phyloP scores from a whole-genome alignment of 257 asterid species.

The Forsythia viridissima region DNA sequence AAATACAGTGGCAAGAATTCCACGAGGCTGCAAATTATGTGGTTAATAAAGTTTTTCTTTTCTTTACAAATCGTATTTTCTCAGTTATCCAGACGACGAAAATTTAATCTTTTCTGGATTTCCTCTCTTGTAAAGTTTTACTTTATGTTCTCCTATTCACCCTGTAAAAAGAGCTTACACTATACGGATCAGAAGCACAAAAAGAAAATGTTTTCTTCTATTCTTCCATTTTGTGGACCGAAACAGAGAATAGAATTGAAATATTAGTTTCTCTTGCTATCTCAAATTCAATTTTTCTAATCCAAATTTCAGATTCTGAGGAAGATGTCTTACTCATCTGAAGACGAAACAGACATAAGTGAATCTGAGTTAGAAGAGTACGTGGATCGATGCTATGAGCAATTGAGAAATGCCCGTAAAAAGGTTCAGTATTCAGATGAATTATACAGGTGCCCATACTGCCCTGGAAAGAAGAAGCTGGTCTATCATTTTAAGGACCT shows the following conservation, averaged over 20 bases:
- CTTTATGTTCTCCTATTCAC: not conserved
- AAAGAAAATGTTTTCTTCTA: not conserved
- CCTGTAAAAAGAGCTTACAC: not conserved
- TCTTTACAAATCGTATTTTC: not conserved
- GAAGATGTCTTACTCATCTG: conserved; percentile 54
- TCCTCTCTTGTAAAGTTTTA: not conserved
- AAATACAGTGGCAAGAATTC: not conserved
- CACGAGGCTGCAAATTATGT: not conserved
- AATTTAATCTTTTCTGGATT: not conserved
- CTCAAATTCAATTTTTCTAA: conserved; percentile 7
- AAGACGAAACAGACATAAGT: conserved; percentile 64
- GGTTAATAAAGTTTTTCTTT: not conserved
- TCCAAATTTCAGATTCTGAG: conserved; percentile 20
- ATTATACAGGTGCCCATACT: conserved; percentile 55
- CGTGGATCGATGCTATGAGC: conserved; percentile 45
- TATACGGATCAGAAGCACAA: not conserved
- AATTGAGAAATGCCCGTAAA: conserved; percentile 34
- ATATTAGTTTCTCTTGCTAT: not conserved
- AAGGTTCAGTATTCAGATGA: conserved; percentile 35
- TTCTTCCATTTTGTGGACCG: not conserved
- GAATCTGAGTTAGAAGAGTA: conserved; percentile 65
- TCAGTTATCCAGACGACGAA: not conserved
- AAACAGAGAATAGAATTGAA: not conserved
- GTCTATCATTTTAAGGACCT: conserved; percentile 49
- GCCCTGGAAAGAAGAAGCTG: conserved; percentile 62